These are phyloP conservation scores for Trichothecium sympodiale DNA, from an alignment of 2,329 filamentous ascomycete genomes.

Conservation along the genomic window DNA sequence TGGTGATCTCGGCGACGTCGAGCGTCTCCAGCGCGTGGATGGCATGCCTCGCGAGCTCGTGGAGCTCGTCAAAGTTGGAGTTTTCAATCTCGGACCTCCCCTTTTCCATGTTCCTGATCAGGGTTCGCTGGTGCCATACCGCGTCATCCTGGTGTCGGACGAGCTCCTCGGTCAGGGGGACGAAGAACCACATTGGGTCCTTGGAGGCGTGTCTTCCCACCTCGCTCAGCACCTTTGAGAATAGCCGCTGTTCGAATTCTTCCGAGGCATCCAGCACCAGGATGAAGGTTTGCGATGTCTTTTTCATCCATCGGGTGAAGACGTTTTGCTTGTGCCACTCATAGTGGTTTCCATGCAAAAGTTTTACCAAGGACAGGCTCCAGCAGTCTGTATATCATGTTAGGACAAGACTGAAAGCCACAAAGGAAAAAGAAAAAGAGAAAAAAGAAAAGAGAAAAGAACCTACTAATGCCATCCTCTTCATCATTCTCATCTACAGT, in stretches of 20 bases:
- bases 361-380: slow-evolving; percentile 20
- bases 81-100: neutral
- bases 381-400: slow-evolving; percentile 21
- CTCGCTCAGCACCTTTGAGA: neutral
- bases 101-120: slow-evolving; percentile 21
- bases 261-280: slow-evolving; percentile 18
- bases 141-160: slow-evolving; percentile 19
- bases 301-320: slow-evolving; percentile 15
- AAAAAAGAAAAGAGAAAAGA: too few species aligned
- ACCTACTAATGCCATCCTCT: slow-evolving; percentile 11
- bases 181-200: slow-evolving; percentile 26
- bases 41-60: slow-evolving; percentile 30
- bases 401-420: too few species aligned
- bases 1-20: slow-evolving; percentile 19
- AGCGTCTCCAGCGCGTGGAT: slow-evolving; percentile 33
- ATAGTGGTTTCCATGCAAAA: slow-evolving; percentile 12
- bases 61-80: slow-evolving; percentile 22
- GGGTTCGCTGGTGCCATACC: slow-evolving; percentile 27
- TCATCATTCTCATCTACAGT: slow-evolving; percentile 6
- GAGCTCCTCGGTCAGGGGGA: slow-evolving; percentile 17
- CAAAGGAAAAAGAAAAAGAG: too few species aligned
- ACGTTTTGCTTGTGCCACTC: slow-evolving; percentile 24
- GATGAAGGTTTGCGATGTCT: slow-evolving; percentile 13
- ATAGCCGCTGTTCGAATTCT: neutral
- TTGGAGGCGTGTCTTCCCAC: slow-evolving; percentile 4